A percentile compares a stretch with the other conserved stretches of the same genome.
Evolutionary conservation across 2,329 filamentous ascomycete species (phyloP).

Genomic region (Verticillium zaregamsianum): DNA sequence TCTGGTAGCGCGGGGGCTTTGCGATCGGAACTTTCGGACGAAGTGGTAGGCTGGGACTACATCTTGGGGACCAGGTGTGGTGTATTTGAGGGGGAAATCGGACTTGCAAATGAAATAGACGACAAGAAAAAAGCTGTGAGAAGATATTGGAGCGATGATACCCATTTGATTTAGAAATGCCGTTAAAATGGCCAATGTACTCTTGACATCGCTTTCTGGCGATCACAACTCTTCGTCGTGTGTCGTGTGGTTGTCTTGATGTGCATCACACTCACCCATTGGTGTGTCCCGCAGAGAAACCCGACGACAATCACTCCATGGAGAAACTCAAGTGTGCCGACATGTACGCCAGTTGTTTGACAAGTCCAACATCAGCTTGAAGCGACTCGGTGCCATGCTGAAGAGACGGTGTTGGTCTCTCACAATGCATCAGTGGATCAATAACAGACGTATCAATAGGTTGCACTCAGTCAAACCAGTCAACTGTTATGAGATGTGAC

Average conservation of each 20-base stretch:
- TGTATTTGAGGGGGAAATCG: not conserved
- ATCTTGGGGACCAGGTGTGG: not conserved
- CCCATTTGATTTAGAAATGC: not conserved
- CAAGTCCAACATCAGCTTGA: not conserved
- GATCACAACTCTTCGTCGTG: no score
- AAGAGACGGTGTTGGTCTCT: not conserved
- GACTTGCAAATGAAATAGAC: not conserved
- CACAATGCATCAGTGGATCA: not conserved
- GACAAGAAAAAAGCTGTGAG: not conserved
- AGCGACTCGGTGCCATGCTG: not conserved
- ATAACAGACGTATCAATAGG: not conserved
- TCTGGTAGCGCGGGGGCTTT: not conserved
- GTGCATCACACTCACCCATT: no score
- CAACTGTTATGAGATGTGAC: not conserved
- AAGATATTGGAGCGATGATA: not conserved
- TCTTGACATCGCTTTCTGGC: no score
- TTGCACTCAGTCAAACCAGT: not conserved
- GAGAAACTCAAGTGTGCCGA: not conserved
- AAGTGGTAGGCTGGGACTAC: slow-evolving; percentile 1
- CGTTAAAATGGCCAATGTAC: no score
- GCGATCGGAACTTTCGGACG: slow-evolving; percentile 2
- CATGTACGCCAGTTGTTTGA: not conserved
- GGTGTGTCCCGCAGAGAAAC: no score
- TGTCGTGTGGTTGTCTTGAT: no score
- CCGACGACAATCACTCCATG: not conserved